Evolutionary conservation across 768 basidiomycete genomes (phyloP), one percentile per base, ranked within the genome.

Genomic region (Russula earlei): DNA sequence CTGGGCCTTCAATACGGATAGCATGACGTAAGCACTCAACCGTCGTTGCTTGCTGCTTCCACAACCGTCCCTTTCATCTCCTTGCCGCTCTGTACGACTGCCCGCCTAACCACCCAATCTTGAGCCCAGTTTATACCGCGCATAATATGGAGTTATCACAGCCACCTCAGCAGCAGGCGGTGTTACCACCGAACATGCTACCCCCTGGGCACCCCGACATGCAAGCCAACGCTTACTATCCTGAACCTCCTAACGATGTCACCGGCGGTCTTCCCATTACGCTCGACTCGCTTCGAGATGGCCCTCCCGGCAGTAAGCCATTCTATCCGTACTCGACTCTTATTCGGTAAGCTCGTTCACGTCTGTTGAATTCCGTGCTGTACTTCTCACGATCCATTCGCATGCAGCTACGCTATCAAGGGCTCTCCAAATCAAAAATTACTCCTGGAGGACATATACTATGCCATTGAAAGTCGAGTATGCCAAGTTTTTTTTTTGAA

Each of bases 281-380:
- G 66, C 83, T 91, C 24, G 87, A 90, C 69, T 91, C 89, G 3
- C 75, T 91, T 54, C 77, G 89, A 51, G 89, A 92, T 66, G 88
- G 90, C 0, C 90, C 89, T 2, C 87, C 90, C 7, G 89, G 90
- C 45, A 88, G 82, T 67, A 92, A 92, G 68, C 89, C 89, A 6
- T 91, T 91, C 65, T 92, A 92, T 65, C 90, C 89, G 2, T 92
- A 92, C 67, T 91, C 89, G 3, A 92, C 89, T 33, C 80, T 92
- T 52, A 92, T 92, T 65, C 82, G 89, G 89, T 90, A 67, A 54
- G 84, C 76, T 56, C 55, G 48, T 37, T 20, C 17, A 19, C 52
- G 20, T 57, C 37, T 49, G 49, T 46, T 44, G 49, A 40, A 34
- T 14, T 22, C 10, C 3, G 0, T 25, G 36, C n/a, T 22, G 25